These are phyloP conservation scores for Sodiomyces alkalinus DNA, from an alignment of 2,329 filamentous ascomycete species.

Conservation along the genomic window DNA sequence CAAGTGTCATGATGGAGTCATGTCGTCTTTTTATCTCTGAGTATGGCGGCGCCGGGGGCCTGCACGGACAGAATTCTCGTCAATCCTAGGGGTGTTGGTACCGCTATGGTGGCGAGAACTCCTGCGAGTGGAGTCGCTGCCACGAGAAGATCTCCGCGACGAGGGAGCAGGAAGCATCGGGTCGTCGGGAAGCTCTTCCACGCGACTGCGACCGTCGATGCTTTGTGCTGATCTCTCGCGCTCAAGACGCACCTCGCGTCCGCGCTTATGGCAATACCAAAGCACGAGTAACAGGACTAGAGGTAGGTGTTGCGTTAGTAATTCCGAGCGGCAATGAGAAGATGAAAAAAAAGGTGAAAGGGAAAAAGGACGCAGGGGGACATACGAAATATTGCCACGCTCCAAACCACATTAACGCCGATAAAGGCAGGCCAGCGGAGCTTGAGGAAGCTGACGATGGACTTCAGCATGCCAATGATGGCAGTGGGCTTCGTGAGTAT, in stretches of 20 bases:
- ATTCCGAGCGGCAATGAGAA: neutral
- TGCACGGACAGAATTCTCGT: too few species aligned
- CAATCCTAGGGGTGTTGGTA: too few species aligned
- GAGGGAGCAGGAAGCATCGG: constrained; percentile 21
- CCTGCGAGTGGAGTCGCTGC: constrained; percentile 8
- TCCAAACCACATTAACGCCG: constrained; percentile 84
- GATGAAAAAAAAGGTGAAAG: neutral
- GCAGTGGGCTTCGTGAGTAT: constrained; percentile 78
- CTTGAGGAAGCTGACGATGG: constrained; percentile 82
- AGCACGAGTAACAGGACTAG: constrained; percentile 83
- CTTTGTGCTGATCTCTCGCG: constrained; percentile 26
- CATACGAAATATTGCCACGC: constrained; percentile 73
- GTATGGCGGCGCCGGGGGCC: too few species aligned
- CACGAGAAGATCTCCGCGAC: constrained; percentile 6
- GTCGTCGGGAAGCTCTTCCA: constrained; percentile 36
- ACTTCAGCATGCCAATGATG: constrained; percentile 67
- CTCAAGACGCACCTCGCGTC: constrained; percentile 64
- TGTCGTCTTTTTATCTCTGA: too few species aligned
- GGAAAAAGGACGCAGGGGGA: constrained; percentile 2
- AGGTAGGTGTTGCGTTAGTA: constrained; percentile 4
- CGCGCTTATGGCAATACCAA: constrained; percentile 97
- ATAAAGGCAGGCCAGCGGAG: constrained; percentile 80
- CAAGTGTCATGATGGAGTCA: too few species aligned
- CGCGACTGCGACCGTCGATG: constrained; percentile 22
- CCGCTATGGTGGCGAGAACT: neutral